Evolutionary conservation across 225 moss, liverwort and hornwort genomes (phyloP).

Genomic region (Pseudisothecium myosuroides): DNA sequence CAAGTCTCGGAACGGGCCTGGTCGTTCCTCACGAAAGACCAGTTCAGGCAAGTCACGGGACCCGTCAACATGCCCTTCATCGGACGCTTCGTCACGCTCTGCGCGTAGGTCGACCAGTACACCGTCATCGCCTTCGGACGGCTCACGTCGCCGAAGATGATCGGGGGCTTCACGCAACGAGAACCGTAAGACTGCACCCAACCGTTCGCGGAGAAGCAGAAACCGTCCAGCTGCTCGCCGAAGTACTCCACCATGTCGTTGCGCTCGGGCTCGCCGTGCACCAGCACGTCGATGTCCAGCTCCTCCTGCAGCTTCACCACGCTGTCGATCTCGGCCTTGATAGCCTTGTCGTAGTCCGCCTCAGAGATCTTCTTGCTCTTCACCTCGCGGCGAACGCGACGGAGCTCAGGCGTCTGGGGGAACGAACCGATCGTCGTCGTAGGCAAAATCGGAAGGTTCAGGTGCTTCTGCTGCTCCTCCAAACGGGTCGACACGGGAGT

Average conservation of each 20-base stretch:
- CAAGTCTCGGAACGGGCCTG: neutral
- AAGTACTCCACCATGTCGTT: neutral
- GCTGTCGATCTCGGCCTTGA: neutral
- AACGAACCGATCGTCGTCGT: neutral
- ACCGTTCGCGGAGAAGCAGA: neutral
- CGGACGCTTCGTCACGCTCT: neutral
- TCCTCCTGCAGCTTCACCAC: neutral
- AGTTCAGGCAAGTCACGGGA: neutral
- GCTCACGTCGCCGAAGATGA: neutral
- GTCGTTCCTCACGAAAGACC: neutral
- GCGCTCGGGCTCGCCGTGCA: neutral
- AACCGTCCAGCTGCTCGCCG: neutral
- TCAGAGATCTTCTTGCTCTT: neutral
- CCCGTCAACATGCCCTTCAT: neutral
- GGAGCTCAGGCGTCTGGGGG: neutral
- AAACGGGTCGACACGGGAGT: neutral
- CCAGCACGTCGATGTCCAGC: neutral
- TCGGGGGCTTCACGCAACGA: neutral
- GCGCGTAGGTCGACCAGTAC: neutral
- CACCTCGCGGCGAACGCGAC: neutral
- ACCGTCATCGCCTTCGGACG: neutral
- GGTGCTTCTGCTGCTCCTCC: neutral
- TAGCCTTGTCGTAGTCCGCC: neutral
- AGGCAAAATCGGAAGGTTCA: neutral
- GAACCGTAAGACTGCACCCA: neutral